These are phyloP conservation scores for Rostrohypoxylon terebratum DNA, from an alignment of 495 filamentous ascomycete genomes.

Conservation along the genomic window DNA sequence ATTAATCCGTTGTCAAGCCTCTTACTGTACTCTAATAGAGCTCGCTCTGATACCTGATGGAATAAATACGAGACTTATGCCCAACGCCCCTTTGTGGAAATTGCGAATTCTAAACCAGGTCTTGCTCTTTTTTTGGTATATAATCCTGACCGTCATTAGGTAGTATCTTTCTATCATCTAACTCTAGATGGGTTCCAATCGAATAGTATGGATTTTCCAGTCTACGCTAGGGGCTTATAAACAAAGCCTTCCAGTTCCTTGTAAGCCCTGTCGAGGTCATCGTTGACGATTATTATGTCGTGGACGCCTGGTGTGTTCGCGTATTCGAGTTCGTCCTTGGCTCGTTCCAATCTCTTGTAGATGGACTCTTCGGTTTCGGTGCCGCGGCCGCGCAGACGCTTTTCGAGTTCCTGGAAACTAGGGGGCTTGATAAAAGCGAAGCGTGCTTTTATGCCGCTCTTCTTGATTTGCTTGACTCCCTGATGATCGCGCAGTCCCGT, in stretches of 20 bases:
- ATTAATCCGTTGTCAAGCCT: conserved; percentile 54
- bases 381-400: conserved; percentile 79
- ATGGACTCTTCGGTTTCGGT: conserved; percentile 87
- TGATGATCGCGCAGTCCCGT: conserved; percentile 26
- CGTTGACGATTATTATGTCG: conserved; percentile 90
- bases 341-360: conserved; percentile 79
- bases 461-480: conserved; percentile 95
- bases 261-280: conserved; percentile 87
- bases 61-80: conserved; percentile 56
- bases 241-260: conserved; percentile 76
- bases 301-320: conserved; percentile 77
- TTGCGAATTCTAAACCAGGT: conserved; percentile 12
- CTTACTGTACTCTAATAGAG: conserved; percentile 56
- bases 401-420: conserved; percentile 77
- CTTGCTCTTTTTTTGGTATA: conserved; percentile 18
- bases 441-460: conserved; percentile 77
- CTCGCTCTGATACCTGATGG: conserved; percentile 61
- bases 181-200: conserved; percentile 12
- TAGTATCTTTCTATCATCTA: conserved; percentile 5
- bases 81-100: conserved; percentile 24
- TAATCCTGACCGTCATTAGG: conserved; percentile 8
- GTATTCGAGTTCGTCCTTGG: conserved; percentile 84
- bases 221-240: conserved; percentile 54
- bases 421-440: conserved; percentile 90
- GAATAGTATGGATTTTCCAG: background rate